Evolutionary conservation across 495 filamentous ascomycete genomes (phyloP), one percentile per base, ranked within the genome.

Genomic region (Aspergillus sclerotioniger): DNA sequence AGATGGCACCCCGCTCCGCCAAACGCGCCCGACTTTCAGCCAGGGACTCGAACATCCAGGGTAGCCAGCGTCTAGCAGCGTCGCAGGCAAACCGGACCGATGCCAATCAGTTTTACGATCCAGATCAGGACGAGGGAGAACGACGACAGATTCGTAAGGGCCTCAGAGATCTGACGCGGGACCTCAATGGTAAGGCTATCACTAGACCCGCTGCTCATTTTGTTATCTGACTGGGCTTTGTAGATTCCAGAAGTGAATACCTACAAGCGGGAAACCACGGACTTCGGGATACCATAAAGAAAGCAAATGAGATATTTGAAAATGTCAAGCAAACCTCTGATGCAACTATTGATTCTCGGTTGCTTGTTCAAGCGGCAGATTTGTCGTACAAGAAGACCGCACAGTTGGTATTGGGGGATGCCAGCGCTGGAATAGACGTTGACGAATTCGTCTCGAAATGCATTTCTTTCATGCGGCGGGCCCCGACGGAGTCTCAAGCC

Each of bases 391-490:
- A 90, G 55, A 90, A 88, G 62, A 84, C 86, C 0, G 73, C 85
- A 28, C 83, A 88, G 32, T 75, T 91, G 9, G 86, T 86, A 3
- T 73, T 88, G 2, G 93, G 92, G 8, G 85, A 87, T 55, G 65
- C 78, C 5, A 79, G 80, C 7, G 82, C 85, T 33, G 89, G 91
- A 3, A 76, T 98, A 21, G 95, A 98, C 63, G 81, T 95, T 0
- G 93, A 98, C 61, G 90, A 96, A 59, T 97, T 98, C 65, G 87
- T 98, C 8, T 89, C 89, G 0, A 96, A 95, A 69, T 93, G 89
- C 67, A 90, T 95, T 47, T 82, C 80, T 1, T 98, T 87, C 67
- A 98, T 98, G 95, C 82, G 84, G 13, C 72, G 79, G 10, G 86
- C 84, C 32, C 73, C 66, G 3, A 66, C 55, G 45, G 63, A 65